Conservation (phyloP, 768 basidiomycete species). For the Leccinum subgranulosum region DNA sequence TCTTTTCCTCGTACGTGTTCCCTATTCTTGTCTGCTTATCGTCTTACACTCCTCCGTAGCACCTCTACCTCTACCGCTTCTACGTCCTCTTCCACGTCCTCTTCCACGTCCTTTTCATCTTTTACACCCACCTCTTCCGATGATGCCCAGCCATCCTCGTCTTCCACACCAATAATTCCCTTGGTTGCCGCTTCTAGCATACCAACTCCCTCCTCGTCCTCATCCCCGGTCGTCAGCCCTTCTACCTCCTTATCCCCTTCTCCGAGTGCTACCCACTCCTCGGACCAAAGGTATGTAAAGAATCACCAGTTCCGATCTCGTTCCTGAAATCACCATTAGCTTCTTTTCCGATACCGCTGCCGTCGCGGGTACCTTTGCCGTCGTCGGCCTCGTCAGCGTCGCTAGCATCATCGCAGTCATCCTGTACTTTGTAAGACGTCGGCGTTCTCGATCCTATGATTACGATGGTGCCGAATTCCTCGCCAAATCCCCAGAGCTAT, state of each 20-base stretch:
- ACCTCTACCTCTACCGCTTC: not conserved
- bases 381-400: constrained; percentile 36
- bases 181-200: not conserved
- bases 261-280: constrained; percentile 7
- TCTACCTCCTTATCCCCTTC: constrained; percentile 10
- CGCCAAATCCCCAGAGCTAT: constrained; percentile 17
- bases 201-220: not conserved
- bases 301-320: not conserved
- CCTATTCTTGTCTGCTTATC: not conserved
- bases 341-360: constrained; percentile 48
- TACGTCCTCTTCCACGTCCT: not conserved
- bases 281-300: constrained; percentile 22
- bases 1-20: constrained; percentile 10
- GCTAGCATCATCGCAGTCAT: constrained; percentile 30
- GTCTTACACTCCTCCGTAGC: constrained; percentile 1
- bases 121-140: not conserved
- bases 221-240: not conserved
- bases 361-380: constrained; percentile 44
- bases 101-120: constrained; percentile 3
- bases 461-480: constrained; percentile 31
- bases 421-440: constrained; percentile 31
- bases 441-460: constrained; percentile 14
- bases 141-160: not conserved
- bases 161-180: not conserved
- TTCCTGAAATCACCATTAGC: constrained; percentile 22